Evolutionary conservation across 2,329 filamentous ascomycete genomes (phyloP), one percentile per base, ranked within the genome.

Genomic region (Xylaria sp.): DNA sequence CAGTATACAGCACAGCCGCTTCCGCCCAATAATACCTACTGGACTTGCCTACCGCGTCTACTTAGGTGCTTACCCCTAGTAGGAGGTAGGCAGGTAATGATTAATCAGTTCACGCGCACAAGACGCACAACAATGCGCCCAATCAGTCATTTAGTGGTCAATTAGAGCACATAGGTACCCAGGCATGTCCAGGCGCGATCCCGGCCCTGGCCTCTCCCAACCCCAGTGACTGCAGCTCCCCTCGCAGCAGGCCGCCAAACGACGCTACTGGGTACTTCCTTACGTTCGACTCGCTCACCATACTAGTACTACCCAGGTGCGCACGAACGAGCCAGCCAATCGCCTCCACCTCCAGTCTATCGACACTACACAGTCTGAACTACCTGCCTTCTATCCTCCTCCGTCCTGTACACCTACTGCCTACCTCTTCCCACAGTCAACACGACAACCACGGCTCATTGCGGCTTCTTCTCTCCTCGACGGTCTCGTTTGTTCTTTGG

Each of bases 391-490:
- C 63, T 63, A 44, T 52, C 48, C 66, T 63, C 64, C 66, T 67
- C 60, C 28, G 60, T 66, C 58, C 51, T 55, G 61, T 60, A 65
- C 65, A 23, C 46, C 46, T 15, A 48, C 61, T 58, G 63, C 62
- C 54, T 68, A 63, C 68, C 65, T 72, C 58, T 56, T 66, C 34
- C 63, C 55, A 68, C 51, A 25, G 28, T 56, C 68, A 68, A 68
- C 68, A 64, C 62, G 65, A 65, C 68, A 68, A 72, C 48, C 61
- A 70, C 65, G 65, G 62, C 65, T 68, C 62, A 56, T 70, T 59
- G 70, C 68, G 68, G 65, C 65, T 72, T 72, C 70, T 68, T 20
- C 8, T 59, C 62, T 13, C 62, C 41, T 55, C 60, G 32, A 18
- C 37, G 66, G 44, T 55, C n/a, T 50, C 51, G 39, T 39, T 44